Evolutionary conservation across 2,329 filamentous ascomycete species (phyloP).

Genomic region (Clonostachys byssicola): DNA sequence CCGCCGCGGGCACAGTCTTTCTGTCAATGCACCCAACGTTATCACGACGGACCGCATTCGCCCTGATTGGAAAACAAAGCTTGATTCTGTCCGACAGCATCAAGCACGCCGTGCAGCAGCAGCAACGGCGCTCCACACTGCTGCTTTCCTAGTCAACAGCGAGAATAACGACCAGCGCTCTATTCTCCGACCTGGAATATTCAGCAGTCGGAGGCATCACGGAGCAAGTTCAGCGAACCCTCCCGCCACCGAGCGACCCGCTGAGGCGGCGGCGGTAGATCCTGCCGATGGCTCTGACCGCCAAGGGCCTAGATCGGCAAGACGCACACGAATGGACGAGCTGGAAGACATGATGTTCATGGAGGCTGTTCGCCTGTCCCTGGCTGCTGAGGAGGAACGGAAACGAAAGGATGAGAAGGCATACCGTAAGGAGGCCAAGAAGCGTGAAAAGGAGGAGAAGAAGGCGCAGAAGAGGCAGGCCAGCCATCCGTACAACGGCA

Average conservation of each 20-base stretch:
- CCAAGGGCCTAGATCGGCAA: background rate
- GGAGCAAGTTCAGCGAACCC: constrained; percentile 21
- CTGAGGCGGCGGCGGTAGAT: constrained; percentile 4
- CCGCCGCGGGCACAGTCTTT: constrained; percentile 57
- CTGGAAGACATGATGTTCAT: constrained; percentile 98
- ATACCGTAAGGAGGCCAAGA: constrained; percentile 72
- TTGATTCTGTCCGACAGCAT: constrained; percentile 79
- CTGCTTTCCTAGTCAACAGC: constrained; percentile 83
- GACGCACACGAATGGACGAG: constrained; percentile 67
- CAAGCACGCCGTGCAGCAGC: constrained; percentile 84
- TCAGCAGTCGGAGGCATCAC: constrained; percentile 48
- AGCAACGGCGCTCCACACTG: constrained; percentile 89
- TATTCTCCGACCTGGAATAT: constrained; percentile 40
- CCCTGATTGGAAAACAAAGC: constrained; percentile 90
- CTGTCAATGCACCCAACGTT: constrained; percentile 78
- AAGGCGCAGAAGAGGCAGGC: constrained; percentile 66
- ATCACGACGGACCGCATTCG: constrained; percentile 90
- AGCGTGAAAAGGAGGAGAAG: constrained; percentile 77
- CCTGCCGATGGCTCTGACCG: background rate
- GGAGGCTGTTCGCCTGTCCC: constrained; percentile 85
- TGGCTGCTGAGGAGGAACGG: constrained; percentile 93
- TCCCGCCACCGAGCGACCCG: constrained; percentile 8
- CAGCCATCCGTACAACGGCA: constrained; percentile 27
- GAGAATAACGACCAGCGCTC: constrained; percentile 39
- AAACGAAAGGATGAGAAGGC: constrained; percentile 65